Evolutionary conservation across 139 green algal genomes (phyloP).

Genomic region (Yamagishiella unicocca): DNA sequence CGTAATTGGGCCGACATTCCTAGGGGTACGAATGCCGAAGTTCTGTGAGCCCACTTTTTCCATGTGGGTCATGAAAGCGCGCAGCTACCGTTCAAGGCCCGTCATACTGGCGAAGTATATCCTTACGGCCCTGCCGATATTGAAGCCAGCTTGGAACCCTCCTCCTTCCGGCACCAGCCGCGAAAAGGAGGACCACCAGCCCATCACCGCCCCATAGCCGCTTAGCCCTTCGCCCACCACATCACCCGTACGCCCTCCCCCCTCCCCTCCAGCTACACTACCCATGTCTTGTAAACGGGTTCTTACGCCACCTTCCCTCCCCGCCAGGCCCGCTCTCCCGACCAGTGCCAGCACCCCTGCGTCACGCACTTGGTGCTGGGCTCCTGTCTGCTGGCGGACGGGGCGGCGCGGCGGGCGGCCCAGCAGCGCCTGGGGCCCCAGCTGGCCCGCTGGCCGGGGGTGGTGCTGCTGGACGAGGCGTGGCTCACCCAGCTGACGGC

Average conservation of each 20-base stretch:
- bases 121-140: too few species aligned
- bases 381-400: not conserved
- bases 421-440: not conserved
- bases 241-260: not conserved
- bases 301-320: too few species aligned
- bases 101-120: too few species aligned
- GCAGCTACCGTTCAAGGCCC: too few species aligned
- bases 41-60: too few species aligned
- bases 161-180: too few species aligned
- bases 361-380: constrained; percentile 38
- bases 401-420: not conserved
- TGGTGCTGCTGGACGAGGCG: not conserved
- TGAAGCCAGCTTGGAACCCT: too few species aligned
- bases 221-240: not conserved
- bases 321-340: not conserved
- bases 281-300: too few species aligned
- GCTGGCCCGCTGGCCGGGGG: not conserved
- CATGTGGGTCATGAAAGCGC: too few species aligned
- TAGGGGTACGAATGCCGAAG: too few species aligned
- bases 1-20: too few species aligned
- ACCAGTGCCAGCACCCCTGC: not conserved
- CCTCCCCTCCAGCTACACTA: not conserved
- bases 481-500: constrained; percentile 13
- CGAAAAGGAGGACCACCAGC: too few species aligned
- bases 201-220: not conserved